phyloP scores from a whole-genome alignment of 2,329 filamentous ascomycete species.

The Colletotrichum lupini region DNA sequence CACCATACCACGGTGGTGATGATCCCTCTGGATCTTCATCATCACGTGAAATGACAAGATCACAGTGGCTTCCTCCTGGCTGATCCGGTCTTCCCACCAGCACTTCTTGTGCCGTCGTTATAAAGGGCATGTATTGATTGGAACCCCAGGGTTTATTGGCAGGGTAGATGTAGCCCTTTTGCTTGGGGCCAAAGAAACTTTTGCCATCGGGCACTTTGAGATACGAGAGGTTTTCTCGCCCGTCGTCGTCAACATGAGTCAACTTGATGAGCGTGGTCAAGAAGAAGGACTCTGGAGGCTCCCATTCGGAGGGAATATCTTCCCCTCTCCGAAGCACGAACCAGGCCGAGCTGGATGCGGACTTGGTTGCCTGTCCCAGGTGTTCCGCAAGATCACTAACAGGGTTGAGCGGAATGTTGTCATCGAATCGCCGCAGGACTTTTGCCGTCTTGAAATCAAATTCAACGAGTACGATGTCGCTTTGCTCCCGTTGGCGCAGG shows the following conservation, averaged over 20 bases:
- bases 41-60: conserved; percentile 3
- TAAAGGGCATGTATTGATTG: conserved; percentile 41
- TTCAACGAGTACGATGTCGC: conserved; percentile 19
- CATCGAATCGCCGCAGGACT: not conserved
- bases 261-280: conserved; percentile 20
- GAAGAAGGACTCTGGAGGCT: conserved; percentile 38
- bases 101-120: conserved; percentile 42
- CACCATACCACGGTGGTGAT: conserved; percentile 23
- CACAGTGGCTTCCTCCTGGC: conserved; percentile 3
- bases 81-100: conserved; percentile 36
- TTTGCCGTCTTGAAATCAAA: not conserved
- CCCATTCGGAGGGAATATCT: conserved; percentile 28
- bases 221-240: conserved; percentile 23
- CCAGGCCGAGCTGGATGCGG: conserved; percentile 23
- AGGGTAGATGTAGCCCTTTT: not conserved
- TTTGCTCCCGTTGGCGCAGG: conserved; percentile 12
- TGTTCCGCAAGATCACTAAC: not conserved
- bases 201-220: conserved; percentile 5
- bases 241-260: not conserved
- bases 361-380: not conserved
- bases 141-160: conserved; percentile 36
- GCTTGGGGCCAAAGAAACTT: not conserved
- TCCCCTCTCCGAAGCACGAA: conserved; percentile 38
- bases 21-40: not conserved
- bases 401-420: not conserved